Base-by-base conservation (phyloP, 495 filamentous ascomycete species). In the Penicillium nucicola region DNA sequence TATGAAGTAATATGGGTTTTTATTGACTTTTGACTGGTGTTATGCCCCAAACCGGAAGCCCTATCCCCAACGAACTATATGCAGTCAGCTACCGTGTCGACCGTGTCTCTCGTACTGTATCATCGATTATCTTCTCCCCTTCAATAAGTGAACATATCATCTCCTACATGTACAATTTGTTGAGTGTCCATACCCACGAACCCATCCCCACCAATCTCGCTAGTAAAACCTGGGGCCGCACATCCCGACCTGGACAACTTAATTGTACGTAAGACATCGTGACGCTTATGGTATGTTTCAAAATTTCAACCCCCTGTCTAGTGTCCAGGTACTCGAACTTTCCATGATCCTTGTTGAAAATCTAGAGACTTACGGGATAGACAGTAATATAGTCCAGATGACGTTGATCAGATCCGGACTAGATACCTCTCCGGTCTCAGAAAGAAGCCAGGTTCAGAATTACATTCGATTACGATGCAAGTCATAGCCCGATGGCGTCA, bases 151-250 rank as follows among this genome's bases (percentile, higher is more conserved):
- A n/a, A n/a, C n/a, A n/a, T n/a, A n/a, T n/a, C n/a, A n/a, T n/a
- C n/a, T n/a, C n/a, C n/a, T n/a, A n/a, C n/a, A n/a, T n/a, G n/a
- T n/a, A n/a, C n/a, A n/a, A n/a, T n/a, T 14, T 35, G 45, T 44
- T 25, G 25, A 38, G 20, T 23, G n/a, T n/a, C n/a, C n/a, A n/a
- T n/a, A n/a, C n/a, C n/a, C n/a, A 48, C 48, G 60, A 64, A 64
- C 60, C 44, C 28, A 59, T 36, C 61, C 55, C 61, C 61, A 61
- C 58, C 44, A 58, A 59, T 56, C 58, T 62, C 59, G 59, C 59
- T 64, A 64, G 60, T 45, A 34, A 58, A 64, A 64, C 57, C 61
- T 64, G 61, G 61, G 61, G 61, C 61, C 61, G 61, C 58, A 62
- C 52, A 52, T 58, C 57, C 52, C 55, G 53, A 35, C 48, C 45